phyloP scores from a whole-genome alignment of 345 rosid species.

The Balakata baccata region DNA sequence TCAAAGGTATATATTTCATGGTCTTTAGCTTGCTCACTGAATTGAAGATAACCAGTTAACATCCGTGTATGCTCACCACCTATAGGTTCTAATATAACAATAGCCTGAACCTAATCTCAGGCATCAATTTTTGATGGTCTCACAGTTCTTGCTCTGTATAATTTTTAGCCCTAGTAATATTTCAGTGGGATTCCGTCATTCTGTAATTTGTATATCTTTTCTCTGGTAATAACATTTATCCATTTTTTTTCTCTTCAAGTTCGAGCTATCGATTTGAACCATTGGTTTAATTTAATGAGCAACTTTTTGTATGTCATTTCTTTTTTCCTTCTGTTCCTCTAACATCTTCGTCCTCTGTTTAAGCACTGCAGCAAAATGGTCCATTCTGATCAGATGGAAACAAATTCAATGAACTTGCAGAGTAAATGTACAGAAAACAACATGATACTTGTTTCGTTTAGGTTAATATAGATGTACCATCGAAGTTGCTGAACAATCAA shows the following conservation, averaged over 20 bases:
- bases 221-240: conserved; percentile 18
- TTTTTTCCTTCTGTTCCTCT: neutral
- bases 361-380: neutral
- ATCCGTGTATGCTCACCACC: conserved; percentile 22
- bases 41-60: conserved; percentile 9
- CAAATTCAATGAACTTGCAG: conserved; percentile 6
- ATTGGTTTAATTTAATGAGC: neutral
- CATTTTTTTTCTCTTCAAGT: neutral
- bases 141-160: conserved; percentile 21
- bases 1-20: neutral
- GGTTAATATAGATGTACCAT: neutral
- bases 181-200: conserved; percentile 1
- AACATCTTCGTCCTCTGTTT: too few relatives aligned
- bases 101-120: conserved; percentile 20
- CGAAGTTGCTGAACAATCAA: conserved; percentile 21
- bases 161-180: neutral
- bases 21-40: neutral
- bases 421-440: neutral
- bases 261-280: neutral
- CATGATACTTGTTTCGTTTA: neutral
- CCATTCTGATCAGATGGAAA: neutral
- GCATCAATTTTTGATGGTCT: conserved; percentile 50
- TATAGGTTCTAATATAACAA: conserved; percentile 31
- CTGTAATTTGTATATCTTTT: conserved; percentile 26
- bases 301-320: neutral